Evolutionary conservation across 2,329 filamentous ascomycete species (phyloP).

Genomic region (Cercospora brassicicola): DNA sequence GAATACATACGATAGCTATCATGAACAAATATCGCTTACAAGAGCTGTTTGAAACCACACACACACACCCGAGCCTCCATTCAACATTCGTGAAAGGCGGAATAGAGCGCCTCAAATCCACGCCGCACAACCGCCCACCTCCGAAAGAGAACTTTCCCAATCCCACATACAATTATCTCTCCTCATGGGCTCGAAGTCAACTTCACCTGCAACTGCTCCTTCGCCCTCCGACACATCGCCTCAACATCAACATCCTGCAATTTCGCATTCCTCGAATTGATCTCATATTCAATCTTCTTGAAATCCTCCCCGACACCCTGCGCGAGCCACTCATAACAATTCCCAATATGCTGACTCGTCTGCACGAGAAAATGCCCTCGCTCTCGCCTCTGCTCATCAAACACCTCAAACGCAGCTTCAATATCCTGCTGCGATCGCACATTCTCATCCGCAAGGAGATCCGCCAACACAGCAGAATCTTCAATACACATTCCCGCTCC

Average conservation of each 20-base stretch:
- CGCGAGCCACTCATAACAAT: constrained; percentile 43
- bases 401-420: constrained; percentile 44
- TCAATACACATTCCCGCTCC: constrained; percentile 37
- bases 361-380: constrained; percentile 49
- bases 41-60: background rate
- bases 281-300: constrained; percentile 27
- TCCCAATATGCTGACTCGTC: constrained; percentile 43
- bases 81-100: background rate
- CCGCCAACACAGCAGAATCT: constrained; percentile 33
- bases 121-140: background rate
- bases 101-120: background rate
- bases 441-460: constrained; percentile 29
- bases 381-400: constrained; percentile 42
- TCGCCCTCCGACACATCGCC: constrained; percentile 26
- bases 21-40: background rate
- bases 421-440: constrained; percentile 26
- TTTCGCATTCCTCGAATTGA: constrained; percentile 25
- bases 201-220: constrained; percentile 17
- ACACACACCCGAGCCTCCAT: background rate
- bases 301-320: constrained; percentile 28
- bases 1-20: background rate
- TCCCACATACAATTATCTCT: background rate
- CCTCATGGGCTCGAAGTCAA: constrained; percentile 5
- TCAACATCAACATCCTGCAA: constrained; percentile 30
- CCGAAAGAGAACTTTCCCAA: background rate